phyloP scores from a whole-genome alignment of 2,329 filamentous ascomycete species.

The Colletotrichum zoysiae region DNA sequence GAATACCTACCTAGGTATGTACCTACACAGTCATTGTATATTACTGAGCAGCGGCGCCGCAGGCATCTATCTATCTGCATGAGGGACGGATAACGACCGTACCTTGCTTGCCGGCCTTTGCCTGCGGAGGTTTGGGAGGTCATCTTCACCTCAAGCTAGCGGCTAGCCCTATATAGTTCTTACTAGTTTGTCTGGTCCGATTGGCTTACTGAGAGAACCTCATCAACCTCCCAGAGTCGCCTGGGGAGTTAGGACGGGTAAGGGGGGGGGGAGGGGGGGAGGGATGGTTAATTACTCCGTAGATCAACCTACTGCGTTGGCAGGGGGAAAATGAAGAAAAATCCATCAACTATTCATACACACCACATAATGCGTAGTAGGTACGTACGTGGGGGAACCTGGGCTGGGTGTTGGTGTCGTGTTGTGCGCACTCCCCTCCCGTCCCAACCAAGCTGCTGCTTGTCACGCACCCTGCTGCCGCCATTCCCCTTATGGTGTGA shows the following conservation, averaged over 20 bases:
- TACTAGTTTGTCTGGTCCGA: background rate
- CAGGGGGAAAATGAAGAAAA: no score
- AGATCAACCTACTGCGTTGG: background rate
- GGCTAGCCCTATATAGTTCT: background rate
- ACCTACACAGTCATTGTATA: no score
- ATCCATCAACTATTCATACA: background rate
- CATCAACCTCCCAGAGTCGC: background rate
- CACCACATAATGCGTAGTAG: no score
- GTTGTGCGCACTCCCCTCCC: slow-evolving; percentile 2
- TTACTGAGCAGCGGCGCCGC: background rate
- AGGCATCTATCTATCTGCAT: background rate
- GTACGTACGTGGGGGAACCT: no score
- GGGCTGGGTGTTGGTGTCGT: slow-evolving; percentile 1
- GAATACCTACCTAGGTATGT: no score
- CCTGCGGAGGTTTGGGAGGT: background rate
- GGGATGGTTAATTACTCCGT: background rate
- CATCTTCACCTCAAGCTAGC: background rate
- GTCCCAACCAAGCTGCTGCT: slow-evolving; percentile 6
- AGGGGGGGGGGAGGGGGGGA: background rate
- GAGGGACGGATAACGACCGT: background rate
- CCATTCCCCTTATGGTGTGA: background rate
- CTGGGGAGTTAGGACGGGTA: background rate
- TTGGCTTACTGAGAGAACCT: background rate
- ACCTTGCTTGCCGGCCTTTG: background rate
- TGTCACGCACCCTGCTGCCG: slow-evolving; percentile 4